phyloP scores from a whole-genome alignment of 1,284 basidiomycete species.

The Rhodotorula sp. region DNA sequence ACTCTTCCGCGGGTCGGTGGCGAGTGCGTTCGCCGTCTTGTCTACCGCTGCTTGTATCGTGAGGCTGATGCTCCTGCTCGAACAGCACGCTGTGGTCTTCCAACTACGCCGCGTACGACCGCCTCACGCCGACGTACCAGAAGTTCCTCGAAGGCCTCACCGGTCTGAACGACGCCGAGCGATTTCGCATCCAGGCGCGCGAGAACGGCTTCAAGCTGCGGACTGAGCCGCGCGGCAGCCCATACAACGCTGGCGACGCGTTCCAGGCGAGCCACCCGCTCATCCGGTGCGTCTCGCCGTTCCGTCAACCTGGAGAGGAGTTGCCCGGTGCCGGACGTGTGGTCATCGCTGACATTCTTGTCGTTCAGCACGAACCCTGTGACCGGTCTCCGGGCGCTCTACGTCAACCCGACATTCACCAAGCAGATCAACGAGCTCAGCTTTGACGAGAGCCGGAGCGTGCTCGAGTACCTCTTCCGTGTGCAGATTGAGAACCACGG shows the following conservation, averaged over 20 bases:
- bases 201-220: constrained; percentile 44
- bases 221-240: constrained; percentile 56
- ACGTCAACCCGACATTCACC: constrained; percentile 67
- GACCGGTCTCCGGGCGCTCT: constrained; percentile 66
- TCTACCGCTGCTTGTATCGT: not conserved
- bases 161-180: constrained; percentile 60
- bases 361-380: constrained; percentile 54
- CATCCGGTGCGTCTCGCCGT: constrained; percentile 41
- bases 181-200: constrained; percentile 55
- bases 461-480: constrained; percentile 57
- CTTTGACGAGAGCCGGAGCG: constrained; percentile 60
- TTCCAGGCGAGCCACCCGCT: constrained; percentile 50
- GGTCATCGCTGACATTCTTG: not conserved
- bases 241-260: constrained; percentile 62
- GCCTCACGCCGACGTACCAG: constrained; percentile 61
- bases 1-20: constrained; percentile 59
- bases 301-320: not conserved
- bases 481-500: constrained; percentile 36
- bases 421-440: constrained; percentile 62
- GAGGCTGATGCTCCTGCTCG: not conserved
- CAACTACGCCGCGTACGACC: constrained; percentile 40
- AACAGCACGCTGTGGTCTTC: constrained; percentile 47
- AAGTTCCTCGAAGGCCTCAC: constrained; percentile 64
- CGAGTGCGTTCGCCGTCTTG: constrained; percentile 11
- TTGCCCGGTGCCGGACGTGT: not conserved